Base-by-base conservation (phyloP, 345 rosid species). In the Hevea brasiliensis region DNA sequence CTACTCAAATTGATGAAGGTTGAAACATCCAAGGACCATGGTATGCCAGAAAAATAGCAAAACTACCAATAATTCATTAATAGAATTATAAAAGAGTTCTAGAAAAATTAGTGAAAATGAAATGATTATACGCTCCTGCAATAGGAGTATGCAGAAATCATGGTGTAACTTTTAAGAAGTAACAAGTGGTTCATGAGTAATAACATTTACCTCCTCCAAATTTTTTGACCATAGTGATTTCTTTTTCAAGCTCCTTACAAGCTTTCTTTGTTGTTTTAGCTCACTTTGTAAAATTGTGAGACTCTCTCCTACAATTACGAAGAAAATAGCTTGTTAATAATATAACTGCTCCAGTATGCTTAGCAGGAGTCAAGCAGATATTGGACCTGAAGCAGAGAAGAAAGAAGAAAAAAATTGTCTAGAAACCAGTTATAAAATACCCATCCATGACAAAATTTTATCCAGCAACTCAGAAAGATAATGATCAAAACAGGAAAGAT, bases 151-250 rank as follows among this genome's bases (percentile, higher is more conserved):
- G 8, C 20, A 61, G 44, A 50, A 32, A 27, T 17, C 7, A 35
- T 8, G 42, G 42, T 41, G 41, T 35, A 57, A 44, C 61, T 18
- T 61, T 53, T 61, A 64, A 69, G 73, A 51, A 51, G 68, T 13
- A 41, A 54, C 20, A 4, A 17, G 59, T 15, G 55, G 61, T 29
- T 67, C 72, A 11, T 12, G 5, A 54, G 35, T 24, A 7, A 45
- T 24, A 70, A 24, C 32, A 32, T 26, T 62, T 84, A 84, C 99
- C 96, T 95, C 97, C 80, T 87, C 96, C 75, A 87, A 81, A 79
- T 72, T 89, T 75, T 80, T 86, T 13, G 97, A 89, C 99, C 99
- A 95, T 29, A 92, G 93, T 15, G 99, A 92, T 81, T 86, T 95
- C 90, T 86, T 91, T 81, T 84, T 79, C 84, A 92, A 89, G 84